phyloP scores from a whole-genome alignment of 2,329 filamentous ascomycete species.

The Fonsecaea nubica region DNA sequence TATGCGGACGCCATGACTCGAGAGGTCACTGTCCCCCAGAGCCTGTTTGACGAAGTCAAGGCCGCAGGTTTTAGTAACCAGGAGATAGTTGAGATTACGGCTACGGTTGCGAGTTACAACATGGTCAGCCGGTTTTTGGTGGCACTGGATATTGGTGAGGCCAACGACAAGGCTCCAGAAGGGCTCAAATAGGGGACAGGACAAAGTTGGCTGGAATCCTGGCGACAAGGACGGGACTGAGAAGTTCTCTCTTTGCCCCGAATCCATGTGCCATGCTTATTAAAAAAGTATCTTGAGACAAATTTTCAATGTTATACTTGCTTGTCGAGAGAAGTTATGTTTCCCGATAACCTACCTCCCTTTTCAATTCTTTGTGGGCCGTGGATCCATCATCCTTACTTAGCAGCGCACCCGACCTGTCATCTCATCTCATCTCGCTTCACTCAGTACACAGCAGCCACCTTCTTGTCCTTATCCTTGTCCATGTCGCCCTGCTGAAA shows the following conservation, averaged over 20 bases:
- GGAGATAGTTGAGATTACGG: conserved; percentile 82
- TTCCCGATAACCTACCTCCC: neutral
- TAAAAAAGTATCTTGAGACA: neutral
- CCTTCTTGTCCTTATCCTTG: conserved; percentile 5
- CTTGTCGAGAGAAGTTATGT: too few relatives aligned
- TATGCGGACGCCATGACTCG: conserved; percentile 87
- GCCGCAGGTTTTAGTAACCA: conserved; percentile 65
- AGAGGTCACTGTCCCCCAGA: conserved; percentile 71
- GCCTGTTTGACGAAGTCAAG: conserved; percentile 69
- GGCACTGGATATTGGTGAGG: conserved; percentile 70
- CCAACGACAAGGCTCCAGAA: conserved; percentile 45
- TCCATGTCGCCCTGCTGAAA: conserved; percentile 34
- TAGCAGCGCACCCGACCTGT: too few relatives aligned
- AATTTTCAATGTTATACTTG: too few relatives aligned
- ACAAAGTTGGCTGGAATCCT: neutral
- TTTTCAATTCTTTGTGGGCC: neutral
- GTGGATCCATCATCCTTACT: neutral
- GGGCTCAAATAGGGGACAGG: conserved; percentile 22
- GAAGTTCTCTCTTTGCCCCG: neutral
- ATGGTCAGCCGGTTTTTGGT: conserved; percentile 86
- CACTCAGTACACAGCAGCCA: conserved; percentile 1
- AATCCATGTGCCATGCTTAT: neutral
- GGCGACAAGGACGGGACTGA: neutral
- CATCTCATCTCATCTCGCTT: neutral
- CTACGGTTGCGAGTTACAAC: conserved; percentile 86